Conservation (phyloP, 768 basidiomycete species). For the Lactarius hatsudake region DNA sequence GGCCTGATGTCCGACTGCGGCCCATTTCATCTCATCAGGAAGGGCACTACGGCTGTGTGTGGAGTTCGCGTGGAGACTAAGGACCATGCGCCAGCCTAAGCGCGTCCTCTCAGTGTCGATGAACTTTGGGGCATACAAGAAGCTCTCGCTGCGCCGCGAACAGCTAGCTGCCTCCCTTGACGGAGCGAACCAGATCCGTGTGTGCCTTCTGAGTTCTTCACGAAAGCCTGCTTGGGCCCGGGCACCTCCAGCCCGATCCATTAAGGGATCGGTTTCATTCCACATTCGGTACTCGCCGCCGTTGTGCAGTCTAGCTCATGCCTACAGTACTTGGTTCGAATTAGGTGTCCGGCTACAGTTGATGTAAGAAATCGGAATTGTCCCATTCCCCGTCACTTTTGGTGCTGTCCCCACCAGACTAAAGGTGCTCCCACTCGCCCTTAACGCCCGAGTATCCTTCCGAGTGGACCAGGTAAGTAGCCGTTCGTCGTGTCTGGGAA, state of each 20-base stretch:
- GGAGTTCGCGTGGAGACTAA: not conserved
- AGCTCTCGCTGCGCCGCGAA: slow-evolving; percentile 69
- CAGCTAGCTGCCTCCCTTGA: slow-evolving; percentile 77
- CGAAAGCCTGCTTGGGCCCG: slow-evolving; percentile 87
- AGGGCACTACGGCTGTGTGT: slow-evolving; percentile 5
- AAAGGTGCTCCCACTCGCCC: not conserved
- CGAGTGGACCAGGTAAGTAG: not conserved
- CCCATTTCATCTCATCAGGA: slow-evolving; percentile 97
- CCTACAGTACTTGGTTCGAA: not conserved
- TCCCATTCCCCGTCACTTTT: not conserved
- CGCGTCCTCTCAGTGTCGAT: slow-evolving; percentile 85
- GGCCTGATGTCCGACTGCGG: slow-evolving; percentile 90
- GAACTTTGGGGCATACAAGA: slow-evolving; percentile 84
- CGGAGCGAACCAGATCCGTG: slow-evolving; percentile 97
- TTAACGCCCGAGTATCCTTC: not conserved
- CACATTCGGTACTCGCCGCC: not conserved
- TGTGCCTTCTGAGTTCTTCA: slow-evolving; percentile 85
- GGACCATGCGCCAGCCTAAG: not conserved
- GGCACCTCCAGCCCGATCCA: slow-evolving; percentile 50
- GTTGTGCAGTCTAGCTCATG: not conserved
- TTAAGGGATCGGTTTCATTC: not conserved
- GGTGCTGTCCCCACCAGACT: not conserved
- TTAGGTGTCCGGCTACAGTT: not conserved
- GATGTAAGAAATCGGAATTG: not conserved
- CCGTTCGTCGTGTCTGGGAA: not conserved